Evolutionary conservation across 2,329 filamentous ascomycete species (phyloP).

Genomic region (Pseudopyrenochaeta lycopersici): DNA sequence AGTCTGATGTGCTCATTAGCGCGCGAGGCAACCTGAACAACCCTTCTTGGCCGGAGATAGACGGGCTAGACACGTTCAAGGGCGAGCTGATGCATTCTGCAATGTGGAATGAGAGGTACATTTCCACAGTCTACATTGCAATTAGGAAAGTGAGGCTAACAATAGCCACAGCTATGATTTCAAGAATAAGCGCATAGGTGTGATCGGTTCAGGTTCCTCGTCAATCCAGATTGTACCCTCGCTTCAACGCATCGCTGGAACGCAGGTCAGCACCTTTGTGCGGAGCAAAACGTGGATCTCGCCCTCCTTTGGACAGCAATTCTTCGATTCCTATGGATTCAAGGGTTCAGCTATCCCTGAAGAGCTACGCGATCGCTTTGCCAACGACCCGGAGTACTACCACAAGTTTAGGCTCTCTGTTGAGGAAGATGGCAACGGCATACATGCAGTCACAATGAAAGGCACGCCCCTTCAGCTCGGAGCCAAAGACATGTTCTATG

Average conservation of each 20-base stretch:
- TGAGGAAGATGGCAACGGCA: conserved; percentile 44
- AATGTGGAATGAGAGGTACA: conserved; percentile 45
- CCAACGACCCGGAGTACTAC: conserved; percentile 40
- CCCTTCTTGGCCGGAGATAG: conserved; percentile 45
- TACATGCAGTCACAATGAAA: conserved; percentile 44
- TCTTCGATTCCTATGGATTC: conserved; percentile 47
- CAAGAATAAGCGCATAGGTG: conserved; percentile 43
- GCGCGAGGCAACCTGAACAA: conserved; percentile 46
- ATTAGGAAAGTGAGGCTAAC: conserved; percentile 1
- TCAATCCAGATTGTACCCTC: conserved; percentile 54
- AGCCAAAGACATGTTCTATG: conserved; percentile 48
- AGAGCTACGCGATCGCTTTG: conserved; percentile 35
- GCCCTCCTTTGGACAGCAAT: conserved; percentile 38
- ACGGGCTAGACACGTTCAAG: conserved; percentile 40
- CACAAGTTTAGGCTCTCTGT: conserved; percentile 40
- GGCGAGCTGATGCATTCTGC: conserved; percentile 49
- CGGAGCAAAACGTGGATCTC: conserved; percentile 50
- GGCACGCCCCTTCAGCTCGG: conserved; percentile 50
- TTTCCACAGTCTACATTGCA: background rate
- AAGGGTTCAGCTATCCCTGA: conserved; percentile 38
- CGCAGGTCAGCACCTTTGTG: conserved; percentile 42
- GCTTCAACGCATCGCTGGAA: conserved; percentile 46
- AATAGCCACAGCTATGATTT: conserved; percentile 37
- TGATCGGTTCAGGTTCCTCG: conserved; percentile 47
- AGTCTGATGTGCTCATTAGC: conserved; percentile 40